Conservation (phyloP, 2,329 filamentous ascomycete genomes). For the Harringtonia aguacate region DNA sequence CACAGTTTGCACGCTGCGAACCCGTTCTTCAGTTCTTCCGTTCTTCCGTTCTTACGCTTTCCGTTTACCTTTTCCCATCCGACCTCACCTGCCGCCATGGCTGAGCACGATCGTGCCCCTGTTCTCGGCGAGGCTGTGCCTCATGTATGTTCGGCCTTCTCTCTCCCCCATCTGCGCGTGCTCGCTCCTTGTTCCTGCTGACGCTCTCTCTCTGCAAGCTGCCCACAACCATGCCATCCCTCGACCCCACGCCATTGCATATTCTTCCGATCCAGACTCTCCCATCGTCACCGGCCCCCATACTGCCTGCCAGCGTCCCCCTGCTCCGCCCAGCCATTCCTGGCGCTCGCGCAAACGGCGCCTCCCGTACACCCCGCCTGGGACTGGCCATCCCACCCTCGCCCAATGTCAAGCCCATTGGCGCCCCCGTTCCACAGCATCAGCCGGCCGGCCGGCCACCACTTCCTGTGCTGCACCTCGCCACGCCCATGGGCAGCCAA, state of each 20-base stretch:
- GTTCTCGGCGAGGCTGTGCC: not conserved
- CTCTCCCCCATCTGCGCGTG: too few relatives aligned
- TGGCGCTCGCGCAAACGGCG: slow-evolving; percentile 50
- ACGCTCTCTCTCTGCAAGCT: not conserved
- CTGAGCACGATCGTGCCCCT: not conserved
- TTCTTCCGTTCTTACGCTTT: not conserved
- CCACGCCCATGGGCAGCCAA: slow-evolving; percentile 78
- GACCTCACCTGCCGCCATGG: not conserved
- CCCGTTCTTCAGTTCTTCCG: not conserved
- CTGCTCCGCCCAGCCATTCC: slow-evolving; percentile 76
- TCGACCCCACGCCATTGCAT: not conserved
- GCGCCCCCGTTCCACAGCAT: slow-evolving; percentile 27
- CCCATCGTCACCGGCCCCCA: slow-evolving; percentile 30
- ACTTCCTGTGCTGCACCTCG: slow-evolving; percentile 71
- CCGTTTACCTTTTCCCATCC: not conserved
- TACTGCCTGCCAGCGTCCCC: slow-evolving; percentile 67
- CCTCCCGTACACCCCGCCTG: slow-evolving; percentile 61
- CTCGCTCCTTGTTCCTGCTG: not conserved
- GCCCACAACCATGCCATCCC: not conserved
- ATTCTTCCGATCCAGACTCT: slow-evolving; percentile 11
- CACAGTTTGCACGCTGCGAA: too few relatives aligned
- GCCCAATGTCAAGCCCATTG: slow-evolving; percentile 68
- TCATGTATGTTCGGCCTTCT: not conserved
- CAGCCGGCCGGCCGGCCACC: slow-evolving; percentile 39
- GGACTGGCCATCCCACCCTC: slow-evolving; percentile 86